Evolutionary conservation across 139 green algal genomes (phyloP), one percentile per base, ranked within the genome.

Genomic region (Coelastrella sp.): DNA sequence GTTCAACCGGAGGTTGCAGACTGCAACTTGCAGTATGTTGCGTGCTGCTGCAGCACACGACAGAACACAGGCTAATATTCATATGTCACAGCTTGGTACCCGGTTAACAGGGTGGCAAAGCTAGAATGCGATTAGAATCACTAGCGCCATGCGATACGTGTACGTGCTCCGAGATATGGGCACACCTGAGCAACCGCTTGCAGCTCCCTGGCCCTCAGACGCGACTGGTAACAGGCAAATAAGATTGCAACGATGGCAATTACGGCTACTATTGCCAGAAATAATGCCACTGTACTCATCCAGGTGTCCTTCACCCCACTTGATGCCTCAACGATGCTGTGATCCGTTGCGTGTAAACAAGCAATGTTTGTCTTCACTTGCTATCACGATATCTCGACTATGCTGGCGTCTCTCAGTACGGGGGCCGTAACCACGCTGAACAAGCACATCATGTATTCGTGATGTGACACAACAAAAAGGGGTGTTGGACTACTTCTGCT

Each of bases 211-310:
- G 30, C 62, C 17, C 62, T 27, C 5, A 41, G 62, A 27, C 40
- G 62, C 2, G 62, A 69, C 62, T 69, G 41, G 40, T 78, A 78
- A 41, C 69, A 78, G 5, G 48, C 43, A 30, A 78, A 78, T 5
- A 78, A 35, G 40, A 78, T 23, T 6, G 69, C 69, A 78, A 78
- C 59, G 32, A 78, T 34, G 3, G 69, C 69, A 38, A 78, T 60
- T 32, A 59, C 34, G 40, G 48, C 69, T 38, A 78, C 37, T 7
- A 78, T 9, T 2, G 48, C 60, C 5, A 62, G 59, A 13, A 60
- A 78, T 7, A 78, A 13, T 11, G 60, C 25, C 25, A 69, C 62
- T 15, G 62, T 69, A 30, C 62, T 40, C 62, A 69, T 69, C 15
- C 34, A 48, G 19, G 5, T 34, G 34, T 17, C 5, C 19, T 32